Conservation (phyloP, 2,329 filamentous ascomycete species). For the Grosmannia penicillata region DNA sequence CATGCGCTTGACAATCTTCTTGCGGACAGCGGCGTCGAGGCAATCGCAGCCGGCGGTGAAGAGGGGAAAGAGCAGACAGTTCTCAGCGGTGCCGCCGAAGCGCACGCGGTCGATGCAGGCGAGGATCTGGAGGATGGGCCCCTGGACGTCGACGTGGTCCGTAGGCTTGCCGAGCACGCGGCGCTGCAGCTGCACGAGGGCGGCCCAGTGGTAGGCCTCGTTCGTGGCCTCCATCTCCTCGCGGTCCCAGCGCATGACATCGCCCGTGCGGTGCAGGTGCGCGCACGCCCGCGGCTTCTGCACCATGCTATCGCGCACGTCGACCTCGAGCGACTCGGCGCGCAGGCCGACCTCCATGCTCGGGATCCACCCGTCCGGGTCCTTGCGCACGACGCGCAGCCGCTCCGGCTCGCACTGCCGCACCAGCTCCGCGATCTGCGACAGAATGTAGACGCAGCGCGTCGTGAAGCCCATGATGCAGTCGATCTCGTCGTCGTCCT, state of each 20-base stretch:
- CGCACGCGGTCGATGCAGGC: conserved; percentile 46
- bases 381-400: conserved; percentile 1
- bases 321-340: conserved; percentile 43
- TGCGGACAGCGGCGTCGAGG: conserved; percentile 35
- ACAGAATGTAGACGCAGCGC: conserved; percentile 54
- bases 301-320: conserved; percentile 42
- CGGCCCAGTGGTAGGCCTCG: conserved; percentile 66
- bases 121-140: conserved; percentile 48
- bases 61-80: conserved; percentile 63
- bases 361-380: conserved; percentile 35
- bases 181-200: conserved; percentile 59
- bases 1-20: conserved; percentile 50
- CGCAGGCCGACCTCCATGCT: conserved; percentile 33
- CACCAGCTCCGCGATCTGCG: conserved; percentile 57
- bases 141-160: conserved; percentile 44
- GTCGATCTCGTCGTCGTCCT: conserved; percentile 55
- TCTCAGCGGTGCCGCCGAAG: conserved; percentile 55
- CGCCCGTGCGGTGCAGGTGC: conserved; percentile 31
- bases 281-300: conserved; percentile 25
- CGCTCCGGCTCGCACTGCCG: conserved; percentile 42
- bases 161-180: conserved; percentile 51
- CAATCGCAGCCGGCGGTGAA: conserved; percentile 73
- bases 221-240: conserved; percentile 58
- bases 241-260: conserved; percentile 42
- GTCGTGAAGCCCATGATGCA: conserved; percentile 70